Base-by-base conservation (phyloP, 306 rosid genomes). In the Castanea mollissima region DNA sequence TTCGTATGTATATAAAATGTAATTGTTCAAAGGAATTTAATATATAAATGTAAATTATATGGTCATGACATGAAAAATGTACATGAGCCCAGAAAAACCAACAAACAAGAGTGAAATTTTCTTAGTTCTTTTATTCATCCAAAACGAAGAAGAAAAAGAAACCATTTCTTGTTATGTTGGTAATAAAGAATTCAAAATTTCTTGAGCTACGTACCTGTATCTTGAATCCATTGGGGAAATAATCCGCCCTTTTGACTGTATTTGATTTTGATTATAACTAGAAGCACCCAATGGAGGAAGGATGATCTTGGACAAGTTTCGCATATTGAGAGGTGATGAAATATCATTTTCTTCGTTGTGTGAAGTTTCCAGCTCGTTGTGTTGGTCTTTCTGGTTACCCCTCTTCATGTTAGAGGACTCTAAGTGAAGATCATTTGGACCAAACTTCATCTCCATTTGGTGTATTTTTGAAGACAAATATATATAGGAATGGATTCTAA, bases 211-310 rank as follows among this genome's bases (percentile, higher is more conserved):
- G n/a, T 85, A 89, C 98, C 97, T 92, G 88, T 92, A 95, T 92
- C 81, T 95, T 2, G 98, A 90, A 79, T 90, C 88, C 96, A 90
- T 77, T 32, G 99, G 98, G 4, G 91, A 91, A 71, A 95, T 78
- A 77, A 92, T 88, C 97, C 97, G 84, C 0, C 81, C 94, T 65
- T 83, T 80, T 4, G 92, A 82, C 63, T 74, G 44, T 0, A 79
- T 75, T 4, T 79, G 89, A 58, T 79, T 90, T 49, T 86, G 92
- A 75, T 74, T 86, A 18, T 74, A 83, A 74, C 79, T 87, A 10
- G 99, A 89, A 80, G 59, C 92, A 70, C 99, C 99, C 52, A 95
- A 85, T 27, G 99, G 99, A 0, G 99, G 99, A 84, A 95, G 95
- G 74, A 92, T 91, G 55, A 95, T 79, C 88, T 95, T 95, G 9